phyloP scores from a whole-genome alignment of 2,329 filamentous ascomycete species.

The Phyllosticta citriasiana region DNA sequence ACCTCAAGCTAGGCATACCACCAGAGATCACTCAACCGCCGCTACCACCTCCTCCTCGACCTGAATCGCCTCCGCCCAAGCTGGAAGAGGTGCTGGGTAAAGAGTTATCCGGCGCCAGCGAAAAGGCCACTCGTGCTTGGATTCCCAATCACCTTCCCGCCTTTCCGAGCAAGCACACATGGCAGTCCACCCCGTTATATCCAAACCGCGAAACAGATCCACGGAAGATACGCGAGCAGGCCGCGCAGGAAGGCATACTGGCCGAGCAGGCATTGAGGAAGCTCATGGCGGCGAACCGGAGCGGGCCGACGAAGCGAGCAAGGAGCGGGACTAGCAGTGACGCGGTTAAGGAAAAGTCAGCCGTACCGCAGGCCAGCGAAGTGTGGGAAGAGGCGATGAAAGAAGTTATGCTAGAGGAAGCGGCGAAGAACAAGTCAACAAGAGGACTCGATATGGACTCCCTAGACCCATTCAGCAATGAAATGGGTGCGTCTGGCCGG shows the following conservation, averaged over 20 bases:
- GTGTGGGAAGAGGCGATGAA: conserved; percentile 49
- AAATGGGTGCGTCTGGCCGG: background rate
- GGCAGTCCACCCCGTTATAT: conserved; percentile 49
- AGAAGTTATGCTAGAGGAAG: conserved; percentile 36
- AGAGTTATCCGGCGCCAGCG: conserved; percentile 37
- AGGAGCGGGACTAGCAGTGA: background rate
- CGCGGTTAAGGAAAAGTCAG: conserved; percentile 8
- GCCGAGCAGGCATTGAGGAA: conserved; percentile 56
- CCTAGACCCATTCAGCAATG: background rate
- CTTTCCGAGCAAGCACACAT: conserved; percentile 56
- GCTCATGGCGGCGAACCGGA: conserved; percentile 40
- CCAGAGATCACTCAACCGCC: conserved; percentile 27
- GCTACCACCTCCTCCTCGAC: conserved; percentile 32
- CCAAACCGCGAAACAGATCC: conserved; percentile 50
- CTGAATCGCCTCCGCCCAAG: conserved; percentile 31
- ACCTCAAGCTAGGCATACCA: conserved; percentile 25
- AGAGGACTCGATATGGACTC: conserved; percentile 12
- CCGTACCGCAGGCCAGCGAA: conserved; percentile 30
- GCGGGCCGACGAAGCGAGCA: conserved; percentile 26
- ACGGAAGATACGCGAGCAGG: conserved; percentile 49
- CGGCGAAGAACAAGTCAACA: conserved; percentile 26
- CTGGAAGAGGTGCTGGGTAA: conserved; percentile 42
- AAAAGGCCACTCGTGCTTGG: conserved; percentile 40
- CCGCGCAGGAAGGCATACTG: conserved; percentile 54
- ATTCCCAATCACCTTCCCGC: conserved; percentile 52